Conservation (phyloP, 345 rosid species). For the Rhizophora mangle region DNA sequence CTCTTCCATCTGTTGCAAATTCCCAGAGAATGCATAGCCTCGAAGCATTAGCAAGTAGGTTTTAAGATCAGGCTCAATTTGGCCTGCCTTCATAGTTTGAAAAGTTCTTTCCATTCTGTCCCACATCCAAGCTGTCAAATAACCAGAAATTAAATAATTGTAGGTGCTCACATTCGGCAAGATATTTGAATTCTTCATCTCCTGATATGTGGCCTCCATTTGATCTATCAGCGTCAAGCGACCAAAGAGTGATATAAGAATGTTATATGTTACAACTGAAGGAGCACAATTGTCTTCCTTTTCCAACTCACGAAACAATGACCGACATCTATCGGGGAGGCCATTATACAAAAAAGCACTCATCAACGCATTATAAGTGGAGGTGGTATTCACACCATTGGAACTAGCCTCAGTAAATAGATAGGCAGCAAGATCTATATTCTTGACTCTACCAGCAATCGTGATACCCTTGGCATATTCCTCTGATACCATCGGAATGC, state of each 20-base stretch:
- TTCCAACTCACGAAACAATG: conserved; percentile 49
- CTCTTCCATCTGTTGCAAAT: conserved; percentile 67
- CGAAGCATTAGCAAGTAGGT: conserved; percentile 76
- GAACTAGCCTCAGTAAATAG: conserved; percentile 62
- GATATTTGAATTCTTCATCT: conserved; percentile 38
- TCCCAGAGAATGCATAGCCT: conserved; percentile 75
- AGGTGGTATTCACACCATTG: conserved; percentile 38
- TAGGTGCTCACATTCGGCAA: conserved; percentile 51
- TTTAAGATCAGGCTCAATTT: conserved; percentile 44
- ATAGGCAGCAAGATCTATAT: conserved; percentile 53
- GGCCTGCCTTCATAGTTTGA: conserved; percentile 45
- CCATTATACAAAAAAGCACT: conserved; percentile 69
- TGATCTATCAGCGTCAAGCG: conserved; percentile 63
- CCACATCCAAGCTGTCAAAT: conserved; percentile 85
- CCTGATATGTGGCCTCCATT: conserved; percentile 60
- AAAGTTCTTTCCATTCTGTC: conserved; percentile 64
- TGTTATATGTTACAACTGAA: conserved; percentile 64
- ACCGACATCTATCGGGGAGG: conserved; percentile 46
- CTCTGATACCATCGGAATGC: conserved; percentile 54
- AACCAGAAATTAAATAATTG: conserved; percentile 65
- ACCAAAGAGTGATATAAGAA: conserved; percentile 71
- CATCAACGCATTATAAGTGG: conserved; percentile 76
- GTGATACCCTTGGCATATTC: conserved; percentile 76
- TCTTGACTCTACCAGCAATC: conserved; percentile 58
- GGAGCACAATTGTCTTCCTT: conserved; percentile 51